phyloP scores from a whole-genome alignment of 1,284 basidiomycete species.

The Ustilago sp. region DNA sequence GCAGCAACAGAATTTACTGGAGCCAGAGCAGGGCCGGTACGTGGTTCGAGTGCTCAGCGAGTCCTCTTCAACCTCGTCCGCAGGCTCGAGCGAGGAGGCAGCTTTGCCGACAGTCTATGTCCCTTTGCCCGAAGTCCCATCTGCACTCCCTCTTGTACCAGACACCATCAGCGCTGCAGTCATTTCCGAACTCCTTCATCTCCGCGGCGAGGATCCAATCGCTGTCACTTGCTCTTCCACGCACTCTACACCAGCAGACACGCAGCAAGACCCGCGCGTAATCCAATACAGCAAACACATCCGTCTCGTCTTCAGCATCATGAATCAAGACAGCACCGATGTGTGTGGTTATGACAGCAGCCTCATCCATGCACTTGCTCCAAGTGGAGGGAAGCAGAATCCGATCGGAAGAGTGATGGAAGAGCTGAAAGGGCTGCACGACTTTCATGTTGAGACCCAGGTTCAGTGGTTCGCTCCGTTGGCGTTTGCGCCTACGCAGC shows the following conservation, averaged over 20 bases:
- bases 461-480: constrained; percentile 91
- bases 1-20: not conserved
- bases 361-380: constrained; percentile 28
- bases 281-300: constrained; percentile 61
- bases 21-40: constrained; percentile 22
- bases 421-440: constrained; percentile 75
- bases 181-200: constrained; percentile 26
- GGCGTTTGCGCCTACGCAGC: constrained; percentile 79
- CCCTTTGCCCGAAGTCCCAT: not conserved
- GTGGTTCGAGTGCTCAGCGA: constrained; percentile 14
- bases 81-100: not conserved
- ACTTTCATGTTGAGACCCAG: constrained; percentile 93
- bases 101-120: constrained; percentile 15
- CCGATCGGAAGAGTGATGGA: constrained; percentile 33
- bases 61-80: not conserved
- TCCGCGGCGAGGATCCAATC: constrained; percentile 24
- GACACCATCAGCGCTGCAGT: constrained; percentile 42
- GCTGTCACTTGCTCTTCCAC: not conserved
- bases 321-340: constrained; percentile 61
- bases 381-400: not conserved
- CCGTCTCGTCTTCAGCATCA: constrained; percentile 63
- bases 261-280: constrained; percentile 47
- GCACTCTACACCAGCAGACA: constrained; percentile 8
- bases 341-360: constrained; percentile 31
- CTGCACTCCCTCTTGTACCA: constrained; percentile 20